phyloP scores from a whole-genome alignment of 345 rosid genomes.

The Pistacia atlantica region DNA sequence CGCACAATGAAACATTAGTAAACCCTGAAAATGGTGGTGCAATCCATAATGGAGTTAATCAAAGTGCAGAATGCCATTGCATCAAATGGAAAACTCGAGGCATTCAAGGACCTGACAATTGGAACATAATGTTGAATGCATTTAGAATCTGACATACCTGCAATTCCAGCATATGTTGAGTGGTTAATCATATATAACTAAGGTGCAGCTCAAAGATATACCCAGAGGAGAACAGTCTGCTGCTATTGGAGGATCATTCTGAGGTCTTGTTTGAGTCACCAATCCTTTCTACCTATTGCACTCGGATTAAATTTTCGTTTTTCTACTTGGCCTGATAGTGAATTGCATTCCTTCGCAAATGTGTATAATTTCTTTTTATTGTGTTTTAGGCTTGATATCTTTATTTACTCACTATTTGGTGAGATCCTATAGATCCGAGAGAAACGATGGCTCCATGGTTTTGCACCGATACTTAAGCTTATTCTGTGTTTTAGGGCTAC shows the following conservation, averaged over 20 bases:
- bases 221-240: constrained; percentile 7
- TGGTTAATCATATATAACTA: constrained; percentile 12
- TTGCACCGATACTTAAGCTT: constrained; percentile 19
- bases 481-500: constrained; percentile 12
- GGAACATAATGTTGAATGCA: constrained; percentile 26
- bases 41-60: constrained; percentile 40
- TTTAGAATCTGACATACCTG: constrained; percentile 11
- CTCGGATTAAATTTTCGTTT: constrained; percentile 16
- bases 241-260: constrained; percentile 14
- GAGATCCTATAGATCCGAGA: constrained; percentile 33
- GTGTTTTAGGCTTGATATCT: constrained; percentile 32
- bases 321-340: constrained; percentile 22
- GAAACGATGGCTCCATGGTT: constrained; percentile 26
- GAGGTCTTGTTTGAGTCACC: constrained; percentile 6
- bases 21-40: constrained; percentile 58
- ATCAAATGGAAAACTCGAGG: constrained; percentile 77
- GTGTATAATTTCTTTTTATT: constrained; percentile 47
- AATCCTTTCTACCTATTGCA: constrained; percentile 1
- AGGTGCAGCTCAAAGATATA: constrained; percentile 11
- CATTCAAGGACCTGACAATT: constrained; percentile 56
- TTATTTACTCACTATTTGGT: constrained; percentile 24
- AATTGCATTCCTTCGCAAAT: constrained; percentile 48
- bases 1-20: constrained; percentile 41
- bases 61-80: constrained; percentile 40
- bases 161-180: constrained; percentile 8